phyloP scores from a whole-genome alignment of 1,284 basidiomycete genomes.

The Rhizoctonia solani region DNA sequence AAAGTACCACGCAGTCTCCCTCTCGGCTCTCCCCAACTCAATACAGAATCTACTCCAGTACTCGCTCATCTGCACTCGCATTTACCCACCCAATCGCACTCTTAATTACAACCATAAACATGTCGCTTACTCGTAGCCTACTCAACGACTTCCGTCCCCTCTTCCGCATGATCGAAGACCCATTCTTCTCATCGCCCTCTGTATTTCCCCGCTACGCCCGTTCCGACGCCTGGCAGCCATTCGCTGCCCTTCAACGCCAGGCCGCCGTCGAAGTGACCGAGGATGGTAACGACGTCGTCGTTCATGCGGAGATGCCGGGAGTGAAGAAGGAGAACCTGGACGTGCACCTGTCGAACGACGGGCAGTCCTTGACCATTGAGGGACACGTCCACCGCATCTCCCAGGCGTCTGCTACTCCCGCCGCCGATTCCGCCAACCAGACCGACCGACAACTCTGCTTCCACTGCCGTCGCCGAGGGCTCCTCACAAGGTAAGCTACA shows the following conservation, averaged over 20 bases:
- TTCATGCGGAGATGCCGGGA: constrained; percentile 77
- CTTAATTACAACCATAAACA: constrained; percentile 41
- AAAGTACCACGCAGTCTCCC: background rate
- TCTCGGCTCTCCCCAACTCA: background rate
- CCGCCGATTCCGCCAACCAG: background rate
- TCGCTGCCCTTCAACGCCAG: constrained; percentile 44
- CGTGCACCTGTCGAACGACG: constrained; percentile 68
- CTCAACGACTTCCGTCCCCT: constrained; percentile 72
- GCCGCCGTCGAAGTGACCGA: constrained; percentile 68
- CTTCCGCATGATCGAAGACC: constrained; percentile 72
- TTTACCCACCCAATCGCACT: background rate
- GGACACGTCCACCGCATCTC: constrained; percentile 55
- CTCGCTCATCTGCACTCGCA: background rate
- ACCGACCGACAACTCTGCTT: background rate
- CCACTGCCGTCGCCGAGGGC: background rate
- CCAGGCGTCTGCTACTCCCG: constrained; percentile 29
- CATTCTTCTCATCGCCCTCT: constrained; percentile 52
- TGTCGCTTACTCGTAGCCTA: constrained; percentile 69
- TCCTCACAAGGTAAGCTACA: constrained; percentile 15
- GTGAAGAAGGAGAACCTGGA: constrained; percentile 77
- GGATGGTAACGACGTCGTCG: constrained; percentile 63
- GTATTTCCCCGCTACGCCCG: constrained; percentile 36
- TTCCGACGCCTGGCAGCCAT: constrained; percentile 38
- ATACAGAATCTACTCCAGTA: no score
- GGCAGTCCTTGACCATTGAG: constrained; percentile 70